Evolutionary conservation across 1,284 basidiomycete genomes (phyloP), one percentile per base, ranked within the genome.

Genomic region (Tausonia pullulans): DNA sequence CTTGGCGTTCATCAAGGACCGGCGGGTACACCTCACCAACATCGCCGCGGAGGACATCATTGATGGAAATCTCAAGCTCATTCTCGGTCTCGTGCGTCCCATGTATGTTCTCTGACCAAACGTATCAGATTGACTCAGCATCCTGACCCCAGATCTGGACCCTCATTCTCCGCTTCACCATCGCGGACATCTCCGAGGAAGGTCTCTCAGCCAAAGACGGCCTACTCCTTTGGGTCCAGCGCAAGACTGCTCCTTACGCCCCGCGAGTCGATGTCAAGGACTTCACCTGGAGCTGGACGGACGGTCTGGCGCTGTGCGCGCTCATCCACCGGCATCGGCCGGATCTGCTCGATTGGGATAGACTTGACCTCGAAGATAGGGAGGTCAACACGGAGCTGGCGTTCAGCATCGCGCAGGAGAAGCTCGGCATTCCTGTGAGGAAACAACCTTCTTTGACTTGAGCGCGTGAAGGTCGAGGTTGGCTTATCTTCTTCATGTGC

Each of bases 41-140:
- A 97, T 98, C 64, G 94, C 95, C 56, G 87, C 92, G 6, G 92
- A 95, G 82, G 94, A 98, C 75, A 97, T 98, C 73, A 93, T 98
- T 67, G 95, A 98, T 74, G 94, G 94, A 43, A 97, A 97, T 75
- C 77, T 95, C 68, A 98, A 98, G 76, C 87, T 98, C 64, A 97
- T 96, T 62, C 83, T 98, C 14, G 95, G 95, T 48, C 94, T 98
- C 90, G 75, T 75, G 58, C 60, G 46, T 39, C 4, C 13, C 4
- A 27, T 39, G 39, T 45, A 5, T 7, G 27, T 46, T 14, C 7
- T 27, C 10, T 54, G 27, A 27, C 27, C 41, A 27, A 27, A 45
- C 10, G 48, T 5, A 16, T 43, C 11, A 40, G 8, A 6, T 43
- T 40, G 48, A 16, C 16, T 46, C 45, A 6, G 4, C 3, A n/a